Evolutionary conservation across 345 rosid genomes (phyloP).

Genomic region (Cochlearia excelsa): DNA sequence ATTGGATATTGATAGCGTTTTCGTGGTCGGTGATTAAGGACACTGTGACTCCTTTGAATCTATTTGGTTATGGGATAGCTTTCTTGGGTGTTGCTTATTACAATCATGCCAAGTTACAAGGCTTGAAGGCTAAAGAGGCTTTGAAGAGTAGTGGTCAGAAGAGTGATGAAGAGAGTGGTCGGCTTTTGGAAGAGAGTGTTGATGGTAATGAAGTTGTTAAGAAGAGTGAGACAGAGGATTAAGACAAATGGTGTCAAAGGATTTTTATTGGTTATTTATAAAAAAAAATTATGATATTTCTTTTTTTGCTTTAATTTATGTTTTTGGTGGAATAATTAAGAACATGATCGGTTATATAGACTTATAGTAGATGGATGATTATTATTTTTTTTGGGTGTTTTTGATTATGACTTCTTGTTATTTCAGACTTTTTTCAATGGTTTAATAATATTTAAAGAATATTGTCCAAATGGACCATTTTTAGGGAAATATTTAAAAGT

Average conservation of each 20-base stretch:
- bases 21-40: constrained; percentile 85
- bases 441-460: too few relatives aligned
- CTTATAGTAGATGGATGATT: too few relatives aligned
- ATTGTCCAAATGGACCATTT: too few relatives aligned
- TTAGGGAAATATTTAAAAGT: too few relatives aligned
- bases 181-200: constrained; percentile 50
- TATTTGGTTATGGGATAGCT: constrained; percentile 66
- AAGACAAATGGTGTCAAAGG: constrained; percentile 4
- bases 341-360: too few relatives aligned
- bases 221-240: constrained; percentile 63
- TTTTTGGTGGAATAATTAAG: too few relatives aligned
- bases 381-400: too few relatives aligned
- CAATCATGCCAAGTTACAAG: constrained; percentile 62
- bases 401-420: too few relatives aligned
- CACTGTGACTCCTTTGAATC: constrained; percentile 61
- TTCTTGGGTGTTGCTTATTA: constrained; percentile 28
- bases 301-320: too few relatives aligned
- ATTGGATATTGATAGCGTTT: constrained; percentile 77
- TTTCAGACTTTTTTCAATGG: too few relatives aligned
- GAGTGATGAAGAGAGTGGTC: constrained; percentile 54
- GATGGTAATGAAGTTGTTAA: constrained; percentile 45
- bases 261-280: neutral
- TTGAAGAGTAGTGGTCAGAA: constrained; percentile 43
- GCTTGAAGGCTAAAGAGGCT: constrained; percentile 53
- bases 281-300: too few relatives aligned